Evolutionary conservation across 2,329 filamentous ascomycete genomes (phyloP).

Genomic region (Cladosporium phlei): DNA sequence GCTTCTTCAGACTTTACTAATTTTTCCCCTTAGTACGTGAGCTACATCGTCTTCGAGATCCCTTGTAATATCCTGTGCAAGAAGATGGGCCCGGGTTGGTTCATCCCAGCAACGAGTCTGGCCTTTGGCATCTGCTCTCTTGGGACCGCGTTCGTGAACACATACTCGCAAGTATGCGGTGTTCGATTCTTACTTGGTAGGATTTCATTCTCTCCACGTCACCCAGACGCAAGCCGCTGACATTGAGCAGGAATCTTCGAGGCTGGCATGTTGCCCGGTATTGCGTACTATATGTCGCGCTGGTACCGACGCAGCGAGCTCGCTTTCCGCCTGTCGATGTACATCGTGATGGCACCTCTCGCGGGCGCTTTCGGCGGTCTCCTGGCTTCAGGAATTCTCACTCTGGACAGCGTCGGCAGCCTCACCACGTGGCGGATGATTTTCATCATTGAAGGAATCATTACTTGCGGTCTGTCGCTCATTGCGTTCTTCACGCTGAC

Average conservation of each 20-base stretch:
- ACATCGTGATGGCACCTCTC: constrained; percentile 66
- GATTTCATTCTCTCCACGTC: neutral
- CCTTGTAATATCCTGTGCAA: constrained; percentile 66
- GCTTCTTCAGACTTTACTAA: neutral
- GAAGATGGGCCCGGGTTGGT: constrained; percentile 67
- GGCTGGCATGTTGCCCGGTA: constrained; percentile 68
- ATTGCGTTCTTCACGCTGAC: constrained; percentile 62
- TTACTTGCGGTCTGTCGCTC: constrained; percentile 54
- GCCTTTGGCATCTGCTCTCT: constrained; percentile 60
- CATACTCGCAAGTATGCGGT: constrained; percentile 49
- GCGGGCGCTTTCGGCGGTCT: constrained; percentile 69
- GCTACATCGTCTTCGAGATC: constrained; percentile 69
- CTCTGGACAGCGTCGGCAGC: constrained; percentile 53
- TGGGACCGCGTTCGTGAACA: constrained; percentile 60
- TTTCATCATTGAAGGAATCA: constrained; percentile 66
- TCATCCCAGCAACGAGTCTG: constrained; percentile 58
- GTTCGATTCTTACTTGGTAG: constrained; percentile 62
- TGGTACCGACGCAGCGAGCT: constrained; percentile 69
- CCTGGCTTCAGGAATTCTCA: constrained; percentile 58
- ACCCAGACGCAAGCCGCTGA: neutral
- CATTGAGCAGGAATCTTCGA: constrained; percentile 53
- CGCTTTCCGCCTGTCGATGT: constrained; percentile 62
- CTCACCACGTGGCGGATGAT: constrained; percentile 64
- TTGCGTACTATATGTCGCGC: constrained; percentile 66
- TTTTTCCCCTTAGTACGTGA: constrained; percentile 62